phyloP scores from a whole-genome alignment of 345 rosid genomes.

The Camelina hispida region DNA sequence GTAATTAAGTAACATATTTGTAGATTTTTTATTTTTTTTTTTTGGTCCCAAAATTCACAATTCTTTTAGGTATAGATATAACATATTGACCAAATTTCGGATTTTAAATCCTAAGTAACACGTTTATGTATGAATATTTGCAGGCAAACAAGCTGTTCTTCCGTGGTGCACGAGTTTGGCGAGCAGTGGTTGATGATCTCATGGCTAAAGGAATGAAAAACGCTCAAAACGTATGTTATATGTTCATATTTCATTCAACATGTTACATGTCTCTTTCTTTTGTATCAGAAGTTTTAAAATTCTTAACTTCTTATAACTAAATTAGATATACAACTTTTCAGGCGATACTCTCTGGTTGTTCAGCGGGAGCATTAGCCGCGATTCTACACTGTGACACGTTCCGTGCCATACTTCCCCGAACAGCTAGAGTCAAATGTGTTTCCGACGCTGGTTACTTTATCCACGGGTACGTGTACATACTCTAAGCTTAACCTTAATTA shows the following conservation, averaged over 20 bases:
- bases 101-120: too few relatives aligned
- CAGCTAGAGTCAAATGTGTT: constrained; percentile 84
- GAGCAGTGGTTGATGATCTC: constrained; percentile 74
- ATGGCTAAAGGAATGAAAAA: constrained; percentile 79
- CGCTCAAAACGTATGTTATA: constrained; percentile 68
- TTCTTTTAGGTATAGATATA: not conserved
- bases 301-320: not conserved
- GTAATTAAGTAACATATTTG: constrained; percentile 44
- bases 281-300: not conserved
- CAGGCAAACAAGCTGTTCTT: constrained; percentile 78
- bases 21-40: not conserved
- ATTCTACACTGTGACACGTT: constrained; percentile 87
- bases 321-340: constrained; percentile 20
- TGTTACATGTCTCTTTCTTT: not conserved
- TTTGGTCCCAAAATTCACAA: not conserved
- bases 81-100: too few relatives aligned
- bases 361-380: constrained; percentile 94
- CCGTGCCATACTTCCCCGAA: constrained; percentile 62
- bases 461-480: constrained; percentile 61
- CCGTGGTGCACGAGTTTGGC: constrained; percentile 82
- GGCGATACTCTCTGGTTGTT: constrained; percentile 96
- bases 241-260: not conserved
- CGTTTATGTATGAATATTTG: not conserved
- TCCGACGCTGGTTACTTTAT: constrained; percentile 94
- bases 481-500: not conserved